Base-by-base conservation (phyloP, 1,139 yeast species). In the Debaryomyces sp. region DNA sequence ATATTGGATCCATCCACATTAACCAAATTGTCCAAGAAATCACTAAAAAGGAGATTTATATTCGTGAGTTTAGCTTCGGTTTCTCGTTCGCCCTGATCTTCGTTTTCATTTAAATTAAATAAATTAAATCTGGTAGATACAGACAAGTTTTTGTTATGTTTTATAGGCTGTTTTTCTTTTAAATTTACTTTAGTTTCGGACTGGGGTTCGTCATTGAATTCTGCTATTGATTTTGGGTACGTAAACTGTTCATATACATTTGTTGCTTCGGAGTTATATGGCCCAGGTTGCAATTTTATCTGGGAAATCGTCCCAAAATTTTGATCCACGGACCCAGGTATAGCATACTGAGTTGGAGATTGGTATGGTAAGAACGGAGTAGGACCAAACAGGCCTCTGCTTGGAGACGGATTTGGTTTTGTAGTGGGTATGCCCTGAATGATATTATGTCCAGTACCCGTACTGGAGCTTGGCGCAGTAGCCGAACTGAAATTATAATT, bases 121-220 rank as follows among this genome's bases (percentile, higher is more conserved):
- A 71, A 58, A 50, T 73, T 73, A 49, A 74, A 72, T 52, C 72
- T 78, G 5, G 77, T 66, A 0, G 78, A 72, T 13, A 74, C 74
- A 21, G 78, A 74, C 35, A 74, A 58, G 51, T 71, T 71, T 42
- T 63, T 63, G 12, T 7, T 18, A 22, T 41, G 43, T n/a, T 15
- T 29, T 12, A 13, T 17, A 6, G 45, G 32, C 41, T 36, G 23
- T 21, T 45, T 43, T 42, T 47, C 40, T 32, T 47, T 41, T 33
- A 24, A 23, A 40, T 54, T 33, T 48, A 53, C 21, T 23, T 34
- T 21, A 3, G 21, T 36, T 17, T 23, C 34, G 8, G 15, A 23
- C 15, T 39, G 39, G 12, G 35, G 47, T 13, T 33, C 22, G 13
- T 32, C 38, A 12, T 30, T 23, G 27, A 30, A 41, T 13, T n/a